Base-by-base conservation (phyloP, 2,329 filamentous ascomycete species). In the Penicillium sp. region DNA sequence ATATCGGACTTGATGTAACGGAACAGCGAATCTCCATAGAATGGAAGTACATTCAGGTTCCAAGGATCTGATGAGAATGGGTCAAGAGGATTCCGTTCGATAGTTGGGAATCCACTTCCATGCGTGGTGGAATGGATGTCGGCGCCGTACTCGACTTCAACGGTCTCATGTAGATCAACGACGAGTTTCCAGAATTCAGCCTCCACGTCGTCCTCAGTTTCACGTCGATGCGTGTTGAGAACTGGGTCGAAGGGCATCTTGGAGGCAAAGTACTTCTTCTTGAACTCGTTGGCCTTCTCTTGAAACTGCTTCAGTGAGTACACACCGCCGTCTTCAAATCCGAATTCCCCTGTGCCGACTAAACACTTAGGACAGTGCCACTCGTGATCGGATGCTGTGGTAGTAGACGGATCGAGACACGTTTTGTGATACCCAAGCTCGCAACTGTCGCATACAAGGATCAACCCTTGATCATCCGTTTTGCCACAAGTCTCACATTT, bases 91-190 rank as follows among this genome's bases (percentile, higher is more conserved):
- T 97, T 87, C 67, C 88, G 90, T 71, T 99, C 94, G 9, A 95
- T 86, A 0, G 93, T 97, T 0, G 94, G 94, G 65, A 99, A 99
- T 1, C 93, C 94, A 60, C 93, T 97, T 9, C 94, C 94, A 68
- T 99, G 94, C 0, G 94, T 99, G 0, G 94, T 97, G 49, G 92
- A 97, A 72, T 99, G 94, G 50, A 99, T 97, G 67, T 99, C 94
- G 10, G 94, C 94, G 38, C 94, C 94, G 67, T 99, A 99, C 69
- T 99, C 94, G 2, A 99, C 94, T 72, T 97, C 94, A 1, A 97
- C 92, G 0, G 91, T 95, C 72, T 97, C 94, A 59, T 95, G 93
- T 48, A 97, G 82, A 66, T 92, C 95, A 46, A 94, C 90, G 0
- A 97, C 94, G 9, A 97, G 82, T 64, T 91, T 85, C 94, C 94